Base-by-base conservation (phyloP, 176 grass and related monocot species). In the Urochloa ruziziensis region DNA sequence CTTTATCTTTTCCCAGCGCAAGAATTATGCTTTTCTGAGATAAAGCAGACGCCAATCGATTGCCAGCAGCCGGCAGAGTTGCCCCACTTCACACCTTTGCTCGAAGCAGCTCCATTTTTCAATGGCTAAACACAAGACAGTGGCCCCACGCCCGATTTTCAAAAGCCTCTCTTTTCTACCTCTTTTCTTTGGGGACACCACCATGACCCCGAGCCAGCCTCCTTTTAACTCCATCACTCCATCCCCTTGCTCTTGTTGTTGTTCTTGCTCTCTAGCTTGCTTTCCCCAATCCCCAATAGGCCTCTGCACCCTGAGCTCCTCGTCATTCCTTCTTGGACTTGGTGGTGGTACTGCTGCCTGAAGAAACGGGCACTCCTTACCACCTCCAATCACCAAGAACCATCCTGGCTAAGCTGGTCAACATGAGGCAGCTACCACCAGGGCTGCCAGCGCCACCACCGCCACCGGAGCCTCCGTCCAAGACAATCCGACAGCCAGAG, bases 141-240 rank as follows among this genome's bases (percentile, higher is more conserved):
- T 61, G 83, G 83, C 74, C 86, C 86, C 76, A 86, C 85, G 73
- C 40, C 44, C 82, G 8, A 30, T 72, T 80, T 78, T 68, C 75
- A 82, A 94, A 91, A 89, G 89, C 89, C 73, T 78, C 61, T 79
- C 68, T 44, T 79, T 86, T 71, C 74, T 23, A 6, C 53, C 23
- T 67, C 90, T 89, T 83, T 81, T 79, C 51, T 80, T 89, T 60
- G 75, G 62, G 63, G 68, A 44, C 27, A 17, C 69, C 53, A 74
- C 82, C 84, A 53, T 70, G 74, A 81, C 72, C 60, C 81, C 83
- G 83, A 73, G 73, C 14, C 65, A 87, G 68, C 81, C 74, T 81
- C 84, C 84, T 89, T 81, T 82, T 57, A 83, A 62, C 83, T 48
- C 86, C 82, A 78, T 91, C 80, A 90, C 89, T 91, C 84, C 78